Percentiles rank a stretch among this genome's conserved stretches.
These are phyloP conservation scores for Oidiodendron maius DNA, from an alignment of 495 filamentous ascomycete genomes.

Conservation along the genomic window DNA sequence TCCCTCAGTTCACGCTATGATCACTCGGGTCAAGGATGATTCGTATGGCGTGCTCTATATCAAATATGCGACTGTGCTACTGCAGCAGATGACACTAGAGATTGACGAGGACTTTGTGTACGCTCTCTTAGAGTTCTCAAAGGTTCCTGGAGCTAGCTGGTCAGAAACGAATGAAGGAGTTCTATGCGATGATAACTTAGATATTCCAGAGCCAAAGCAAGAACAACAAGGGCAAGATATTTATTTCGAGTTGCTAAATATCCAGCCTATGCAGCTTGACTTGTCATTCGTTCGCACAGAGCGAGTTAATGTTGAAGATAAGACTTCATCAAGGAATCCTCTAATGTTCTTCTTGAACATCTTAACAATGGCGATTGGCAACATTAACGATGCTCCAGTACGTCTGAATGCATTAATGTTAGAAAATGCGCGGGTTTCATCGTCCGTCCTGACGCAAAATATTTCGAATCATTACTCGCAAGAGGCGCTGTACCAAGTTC, in stretches of 20 bases:
- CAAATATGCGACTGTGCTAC: conserved; percentile 88
- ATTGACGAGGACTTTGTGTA: conserved; percentile 98
- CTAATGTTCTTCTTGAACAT: conserved; percentile 98
- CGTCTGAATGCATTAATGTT: conserved; percentile 89
- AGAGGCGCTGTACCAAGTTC: conserved; percentile 89
- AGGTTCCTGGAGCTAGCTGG: conserved; percentile 91
- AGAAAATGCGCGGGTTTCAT: conserved; percentile 90
- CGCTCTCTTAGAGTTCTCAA: conserved; percentile 89
- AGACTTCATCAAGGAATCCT: conserved; percentile 80
- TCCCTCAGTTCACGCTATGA: conserved; percentile 84
- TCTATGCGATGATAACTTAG: conserved; percentile 81
- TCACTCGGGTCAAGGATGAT: conserved; percentile 95
- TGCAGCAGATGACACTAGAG: conserved; percentile 98
- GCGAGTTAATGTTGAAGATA: conserved; percentile 92
- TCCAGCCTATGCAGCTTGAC: conserved; percentile 97
- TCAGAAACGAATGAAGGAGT: conserved; percentile 71
- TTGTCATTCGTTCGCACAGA: conserved; percentile 96
- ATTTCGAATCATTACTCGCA: conserved; percentile 92
- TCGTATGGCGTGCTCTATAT: conserved; percentile 97
- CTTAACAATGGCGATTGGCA: conserved; percentile 97
- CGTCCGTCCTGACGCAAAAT: conserved; percentile 74
- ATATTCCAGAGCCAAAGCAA: conserved; percentile 86
- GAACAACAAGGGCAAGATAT: conserved; percentile 82
- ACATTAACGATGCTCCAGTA: conserved; percentile 95
- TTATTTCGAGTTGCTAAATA: conserved; percentile 94